Conservation (phyloP, 208 protist species). For the Trypanosoma melophagium region DNA sequence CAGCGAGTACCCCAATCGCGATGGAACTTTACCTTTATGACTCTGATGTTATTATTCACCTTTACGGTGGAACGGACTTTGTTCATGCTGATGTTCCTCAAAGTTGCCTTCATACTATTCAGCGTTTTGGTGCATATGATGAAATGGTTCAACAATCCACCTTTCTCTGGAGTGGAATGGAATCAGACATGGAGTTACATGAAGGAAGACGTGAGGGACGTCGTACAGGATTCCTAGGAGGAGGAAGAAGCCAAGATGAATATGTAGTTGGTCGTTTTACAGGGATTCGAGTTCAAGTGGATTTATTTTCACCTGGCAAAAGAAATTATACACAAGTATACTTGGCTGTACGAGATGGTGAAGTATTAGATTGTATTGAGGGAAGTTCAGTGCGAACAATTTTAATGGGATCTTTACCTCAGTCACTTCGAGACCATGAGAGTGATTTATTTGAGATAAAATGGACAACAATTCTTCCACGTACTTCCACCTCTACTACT, state of each 20-base stretch:
- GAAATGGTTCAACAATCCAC: slow-evolving; percentile 2
- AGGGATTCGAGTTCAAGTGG: slow-evolving; percentile 46
- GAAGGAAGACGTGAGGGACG: slow-evolving; percentile 3
- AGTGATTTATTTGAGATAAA: slow-evolving; percentile 33
- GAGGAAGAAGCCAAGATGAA: slow-evolving; percentile 42
- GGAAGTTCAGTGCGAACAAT: slow-evolving; percentile 49
- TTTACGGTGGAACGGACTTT: slow-evolving; percentile 60
- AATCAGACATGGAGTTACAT: slow-evolving; percentile 13
- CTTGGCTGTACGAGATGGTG: slow-evolving; percentile 41
- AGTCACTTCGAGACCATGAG: slow-evolving; percentile 20
- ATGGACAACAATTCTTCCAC: slow-evolving; percentile 36
- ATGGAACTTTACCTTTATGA: slow-evolving; percentile 46
- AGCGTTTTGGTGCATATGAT: slow-evolving; percentile 23
- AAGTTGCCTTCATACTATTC: slow-evolving; percentile 27
- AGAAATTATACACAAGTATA: slow-evolving; percentile 49
- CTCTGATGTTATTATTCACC: slow-evolving; percentile 38
- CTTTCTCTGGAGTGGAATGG: slow-evolving; percentile 21
- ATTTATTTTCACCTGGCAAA: slow-evolving; percentile 41
- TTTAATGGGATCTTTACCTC: slow-evolving; percentile 41
- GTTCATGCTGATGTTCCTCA: slow-evolving; percentile 30
- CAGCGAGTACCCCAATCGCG: slow-evolving; percentile 13
- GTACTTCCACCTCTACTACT: slow-evolving; percentile 17
- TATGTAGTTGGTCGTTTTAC: slow-evolving; percentile 50
- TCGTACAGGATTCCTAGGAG: slow-evolving; percentile 30
- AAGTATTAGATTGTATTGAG: slow-evolving; percentile 62